Evolutionary conservation across 2,329 filamentous ascomycete genomes (phyloP).

Genomic region (Lecanicillium sp.): DNA sequence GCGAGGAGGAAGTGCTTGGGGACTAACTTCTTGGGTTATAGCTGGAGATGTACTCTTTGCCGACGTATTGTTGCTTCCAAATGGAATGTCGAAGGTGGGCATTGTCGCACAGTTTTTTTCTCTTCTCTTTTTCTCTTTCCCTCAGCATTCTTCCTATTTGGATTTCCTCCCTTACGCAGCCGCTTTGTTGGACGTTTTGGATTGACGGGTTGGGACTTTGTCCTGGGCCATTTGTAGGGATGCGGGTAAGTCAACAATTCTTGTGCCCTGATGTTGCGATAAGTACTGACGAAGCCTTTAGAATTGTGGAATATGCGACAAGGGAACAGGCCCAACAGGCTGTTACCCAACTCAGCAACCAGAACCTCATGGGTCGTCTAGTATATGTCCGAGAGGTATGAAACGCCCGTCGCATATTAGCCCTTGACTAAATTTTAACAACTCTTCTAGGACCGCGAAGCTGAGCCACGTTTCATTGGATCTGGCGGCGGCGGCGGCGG

Average conservation of each 20-base stretch:
- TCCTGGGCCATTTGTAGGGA: conserved; percentile 92
- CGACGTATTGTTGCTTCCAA: conserved; percentile 98
- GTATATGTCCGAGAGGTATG: conserved; percentile 95
- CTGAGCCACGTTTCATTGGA: conserved; percentile 91
- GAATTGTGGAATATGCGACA: conserved; percentile 99
- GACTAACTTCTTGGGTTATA: conserved; percentile 44
- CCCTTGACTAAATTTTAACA: conserved; percentile 13
- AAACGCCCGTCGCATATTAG: not conserved
- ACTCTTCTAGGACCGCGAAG: conserved; percentile 76
- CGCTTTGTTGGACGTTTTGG: conserved; percentile 78
- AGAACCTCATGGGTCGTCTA: conserved; percentile 96
- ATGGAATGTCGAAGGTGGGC: conserved; percentile 99
- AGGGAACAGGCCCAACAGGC: conserved; percentile 98
- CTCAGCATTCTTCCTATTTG: conserved; percentile 70
- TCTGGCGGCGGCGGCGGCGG: conserved; percentile 58
- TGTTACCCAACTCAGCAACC: conserved; percentile 96
- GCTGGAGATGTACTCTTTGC: conserved; percentile 99
- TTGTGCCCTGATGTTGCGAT: conserved; percentile 2
- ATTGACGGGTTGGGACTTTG: conserved; percentile 97
- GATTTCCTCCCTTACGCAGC: conserved; percentile 52
- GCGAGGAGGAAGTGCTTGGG: conserved; percentile 22
- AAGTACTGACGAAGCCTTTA: conserved; percentile 36
- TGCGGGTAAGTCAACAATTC: conserved; percentile 74
- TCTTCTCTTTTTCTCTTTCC: not conserved
- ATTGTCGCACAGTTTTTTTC: conserved; percentile 74